Evolutionary conservation across 75 land plant genomes (phyloP).

Genomic region (Azolla pinnata): DNA sequence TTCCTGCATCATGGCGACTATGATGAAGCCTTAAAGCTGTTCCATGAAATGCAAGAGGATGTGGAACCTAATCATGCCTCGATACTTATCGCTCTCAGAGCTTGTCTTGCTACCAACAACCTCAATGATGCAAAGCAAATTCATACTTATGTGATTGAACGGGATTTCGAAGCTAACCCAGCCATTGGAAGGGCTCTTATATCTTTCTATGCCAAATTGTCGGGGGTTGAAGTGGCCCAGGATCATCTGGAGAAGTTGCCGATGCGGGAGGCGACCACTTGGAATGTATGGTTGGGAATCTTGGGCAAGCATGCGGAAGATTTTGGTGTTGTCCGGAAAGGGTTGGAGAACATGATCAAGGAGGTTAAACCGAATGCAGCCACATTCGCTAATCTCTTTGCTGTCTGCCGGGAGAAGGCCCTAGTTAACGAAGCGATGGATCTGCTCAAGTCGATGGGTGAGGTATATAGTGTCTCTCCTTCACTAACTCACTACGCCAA

Average conservation of each 20-base stretch:
- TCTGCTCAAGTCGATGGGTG: constrained; percentile 32
- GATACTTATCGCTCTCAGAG: constrained; percentile 9
- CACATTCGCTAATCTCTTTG: constrained; percentile 50
- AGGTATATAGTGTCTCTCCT: constrained; percentile 25
- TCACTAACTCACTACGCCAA: constrained; percentile 48
- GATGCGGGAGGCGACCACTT: background rate
- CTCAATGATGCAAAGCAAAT: constrained; percentile 6
- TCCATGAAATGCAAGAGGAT: constrained; percentile 12
- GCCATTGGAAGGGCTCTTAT: background rate
- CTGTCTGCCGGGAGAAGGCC: constrained; percentile 51
- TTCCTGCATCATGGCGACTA: constrained; percentile 13
- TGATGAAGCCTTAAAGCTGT: constrained; percentile 15
- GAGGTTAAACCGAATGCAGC: constrained; percentile 41
- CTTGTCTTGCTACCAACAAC: background rate
- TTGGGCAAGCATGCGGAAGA: constrained; percentile 1
- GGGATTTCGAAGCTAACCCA: constrained; percentile 16
- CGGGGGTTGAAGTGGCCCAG: constrained; percentile 3
- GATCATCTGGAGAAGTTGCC: background rate
- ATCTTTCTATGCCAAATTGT: background rate
- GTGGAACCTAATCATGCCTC: constrained; percentile 12
- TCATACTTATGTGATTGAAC: constrained; percentile 26
- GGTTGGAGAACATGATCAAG: constrained; percentile 4
- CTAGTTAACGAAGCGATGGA: constrained; percentile 37
- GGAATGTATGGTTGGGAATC: background rate
- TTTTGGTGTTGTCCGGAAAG: background rate